A percentile compares a stretch with the other conserved stretches of the same genome.
phyloP scores from a whole-genome alignment of 371 early-diverging fungal species.

The Apophysomyces variabilis region DNA sequence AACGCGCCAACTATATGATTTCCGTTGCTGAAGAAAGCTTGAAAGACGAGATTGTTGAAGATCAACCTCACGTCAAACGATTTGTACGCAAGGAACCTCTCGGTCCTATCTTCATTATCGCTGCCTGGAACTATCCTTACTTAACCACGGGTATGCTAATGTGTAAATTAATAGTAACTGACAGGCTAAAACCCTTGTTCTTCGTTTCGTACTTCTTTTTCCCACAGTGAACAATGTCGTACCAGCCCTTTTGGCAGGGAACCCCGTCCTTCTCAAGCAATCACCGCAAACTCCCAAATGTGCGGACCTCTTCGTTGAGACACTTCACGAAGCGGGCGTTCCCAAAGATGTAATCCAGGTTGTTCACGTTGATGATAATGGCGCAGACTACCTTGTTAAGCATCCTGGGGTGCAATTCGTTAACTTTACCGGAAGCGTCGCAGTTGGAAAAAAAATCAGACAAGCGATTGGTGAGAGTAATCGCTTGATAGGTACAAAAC shows the following conservation, averaged over 20 bases:
- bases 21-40: constrained; percentile 70
- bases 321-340: constrained; percentile 72
- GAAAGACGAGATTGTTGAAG: constrained; percentile 57
- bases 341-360: constrained; percentile 74
- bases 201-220: not conserved
- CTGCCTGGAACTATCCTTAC: constrained; percentile 77
- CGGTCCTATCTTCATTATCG: constrained; percentile 61
- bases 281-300: constrained; percentile 83
- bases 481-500: constrained; percentile 65
- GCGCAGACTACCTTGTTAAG: constrained; percentile 54
- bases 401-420: constrained; percentile 72
- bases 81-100: constrained; percentile 78
- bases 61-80: constrained; percentile 55
- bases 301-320: constrained; percentile 72
- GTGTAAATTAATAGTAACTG: not conserved
- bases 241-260: constrained; percentile 81
- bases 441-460: constrained; percentile 74
- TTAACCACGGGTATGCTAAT: constrained; percentile 24
- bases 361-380: constrained; percentile 62
- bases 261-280: constrained; percentile 81
- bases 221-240: constrained; percentile 75
- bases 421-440: constrained; percentile 85
- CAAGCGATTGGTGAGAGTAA: constrained; percentile 60
- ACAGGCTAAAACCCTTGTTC: not conserved
- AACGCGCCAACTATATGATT: constrained; percentile 77